Evolutionary conservation across 495 filamentous ascomycete species (phyloP).

Genomic region (Ascodesmis nigricans): DNA sequence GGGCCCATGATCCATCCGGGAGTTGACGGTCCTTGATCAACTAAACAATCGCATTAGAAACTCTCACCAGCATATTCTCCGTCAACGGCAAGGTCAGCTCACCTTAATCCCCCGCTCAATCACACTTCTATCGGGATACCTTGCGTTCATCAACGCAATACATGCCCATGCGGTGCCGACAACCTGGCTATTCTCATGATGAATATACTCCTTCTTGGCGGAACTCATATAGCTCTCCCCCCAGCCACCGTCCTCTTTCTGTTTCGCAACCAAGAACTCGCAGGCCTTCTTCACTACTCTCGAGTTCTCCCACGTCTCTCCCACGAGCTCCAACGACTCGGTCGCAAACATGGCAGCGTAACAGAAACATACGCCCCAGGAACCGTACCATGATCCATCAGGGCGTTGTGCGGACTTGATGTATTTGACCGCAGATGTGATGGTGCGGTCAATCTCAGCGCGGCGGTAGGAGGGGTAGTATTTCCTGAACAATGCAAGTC

Average conservation of each 20-base stretch:
- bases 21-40: slow-evolving; percentile 72
- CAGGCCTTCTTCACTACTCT: slow-evolving; percentile 48
- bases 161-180: slow-evolving; percentile 85
- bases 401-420: slow-evolving; percentile 58
- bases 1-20: slow-evolving; percentile 76
- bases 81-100: background rate
- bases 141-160: slow-evolving; percentile 64
- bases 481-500: slow-evolving; percentile 57
- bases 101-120: slow-evolving; percentile 47
- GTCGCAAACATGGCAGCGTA: slow-evolving; percentile 92
- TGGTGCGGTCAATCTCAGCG: slow-evolving; percentile 49
- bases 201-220: slow-evolving; percentile 35
- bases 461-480: slow-evolving; percentile 57
- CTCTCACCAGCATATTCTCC: background rate
- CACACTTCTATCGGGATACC: slow-evolving; percentile 52
- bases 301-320: slow-evolving; percentile 60
- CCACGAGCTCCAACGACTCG: slow-evolving; percentile 59
- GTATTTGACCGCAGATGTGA: slow-evolving; percentile 47
- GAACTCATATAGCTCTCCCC: slow-evolving; percentile 78
- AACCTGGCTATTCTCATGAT: slow-evolving; percentile 51
- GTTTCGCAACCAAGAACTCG: slow-evolving; percentile 62
- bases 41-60: slow-evolving; percentile 3
- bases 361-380: slow-evolving; percentile 94
- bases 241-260: slow-evolving; percentile 82
- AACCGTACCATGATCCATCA: slow-evolving; percentile 89